Evolutionary conservation across 768 basidiomycete genomes (phyloP).

Genomic region (Panus rudis): DNA sequence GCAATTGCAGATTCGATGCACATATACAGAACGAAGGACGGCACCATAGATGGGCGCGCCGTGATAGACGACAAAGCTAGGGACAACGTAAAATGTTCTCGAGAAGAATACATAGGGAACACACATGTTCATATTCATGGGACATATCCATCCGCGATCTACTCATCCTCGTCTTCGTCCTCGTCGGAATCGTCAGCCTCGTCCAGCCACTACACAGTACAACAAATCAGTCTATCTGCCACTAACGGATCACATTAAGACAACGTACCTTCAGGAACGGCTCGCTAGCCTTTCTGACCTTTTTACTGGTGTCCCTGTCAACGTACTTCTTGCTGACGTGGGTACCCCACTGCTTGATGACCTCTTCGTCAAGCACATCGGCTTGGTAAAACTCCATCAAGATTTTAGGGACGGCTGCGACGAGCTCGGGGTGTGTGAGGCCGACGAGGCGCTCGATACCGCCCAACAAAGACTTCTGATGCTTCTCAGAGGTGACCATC

Average conservation of each 20-base stretch:
- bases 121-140: too few relatives aligned
- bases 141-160: not conserved
- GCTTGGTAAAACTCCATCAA: constrained; percentile 91
- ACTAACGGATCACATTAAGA: constrained; percentile 1
- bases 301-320: constrained; percentile 92
- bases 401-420: constrained; percentile 76
- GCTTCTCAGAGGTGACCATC: constrained; percentile 90
- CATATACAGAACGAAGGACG: too few relatives aligned
- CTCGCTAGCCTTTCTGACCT: constrained; percentile 90
- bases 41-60: too few relatives aligned
- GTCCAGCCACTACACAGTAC: constrained; percentile 64
- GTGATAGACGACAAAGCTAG: too few relatives aligned
- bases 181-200: constrained; percentile 82
- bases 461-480: constrained; percentile 90
- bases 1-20: too few relatives aligned
- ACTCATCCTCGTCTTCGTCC: constrained; percentile 27
- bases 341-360: constrained; percentile 88
- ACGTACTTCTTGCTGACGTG: constrained; percentile 97
- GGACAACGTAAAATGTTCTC: too few relatives aligned
- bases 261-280: constrained; percentile 81
- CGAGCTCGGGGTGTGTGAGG: constrained; percentile 61
- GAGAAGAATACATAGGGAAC: too few relatives aligned
- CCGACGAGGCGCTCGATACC: constrained; percentile 88
- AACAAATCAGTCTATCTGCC: not conserved
- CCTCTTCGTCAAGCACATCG: constrained; percentile 88